phyloP scores from a whole-genome alignment of 192 early-diverging fungal species.

The Linnemannia elongata region DNA sequence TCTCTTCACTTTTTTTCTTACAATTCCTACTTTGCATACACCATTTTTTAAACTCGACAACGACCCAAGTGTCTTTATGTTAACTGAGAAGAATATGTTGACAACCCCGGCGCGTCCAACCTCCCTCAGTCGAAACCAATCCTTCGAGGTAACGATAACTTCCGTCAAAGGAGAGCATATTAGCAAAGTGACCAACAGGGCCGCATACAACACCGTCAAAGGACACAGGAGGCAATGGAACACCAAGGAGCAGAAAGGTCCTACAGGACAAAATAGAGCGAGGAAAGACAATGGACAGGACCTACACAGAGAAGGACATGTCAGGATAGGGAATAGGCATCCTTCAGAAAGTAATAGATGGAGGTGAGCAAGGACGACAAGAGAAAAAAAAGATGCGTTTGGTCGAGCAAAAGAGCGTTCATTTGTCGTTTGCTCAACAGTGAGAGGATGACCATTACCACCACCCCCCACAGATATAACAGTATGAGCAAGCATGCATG shows the following conservation, averaged over 20 bases:
- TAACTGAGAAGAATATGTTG: slow-evolving; percentile 38
- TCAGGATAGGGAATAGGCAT: not conserved
- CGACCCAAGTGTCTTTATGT: slow-evolving; percentile 22
- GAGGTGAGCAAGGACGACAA: not conserved
- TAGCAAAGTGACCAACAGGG: not conserved
- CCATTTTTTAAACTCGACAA: slow-evolving; percentile 1
- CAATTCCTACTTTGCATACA: too few species aligned
- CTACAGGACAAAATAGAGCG: too few species aligned
- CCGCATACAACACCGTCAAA: not conserved
- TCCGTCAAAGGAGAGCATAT: not conserved
- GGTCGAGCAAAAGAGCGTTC: not conserved
- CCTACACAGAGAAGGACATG: not conserved
- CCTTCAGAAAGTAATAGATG: not conserved
- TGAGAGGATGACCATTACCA: not conserved
- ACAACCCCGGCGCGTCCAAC: slow-evolving; percentile 32
- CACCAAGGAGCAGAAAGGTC: not conserved
- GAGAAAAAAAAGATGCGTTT: not conserved
- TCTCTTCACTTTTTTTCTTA: not conserved
- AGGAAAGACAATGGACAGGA: not conserved
- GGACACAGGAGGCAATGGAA: not conserved
- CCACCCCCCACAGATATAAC: not conserved
- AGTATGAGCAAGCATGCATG: not conserved
- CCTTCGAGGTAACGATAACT: slow-evolving; percentile 28
- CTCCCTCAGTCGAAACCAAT: slow-evolving; percentile 32
- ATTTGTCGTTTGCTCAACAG: not conserved